A percentile compares a stretch with the other conserved stretches of the same genome.
Evolutionary conservation across 1,139 yeast genomes (phyloP).

Genomic region (Zygosaccharomyces pseudobailii): DNA sequence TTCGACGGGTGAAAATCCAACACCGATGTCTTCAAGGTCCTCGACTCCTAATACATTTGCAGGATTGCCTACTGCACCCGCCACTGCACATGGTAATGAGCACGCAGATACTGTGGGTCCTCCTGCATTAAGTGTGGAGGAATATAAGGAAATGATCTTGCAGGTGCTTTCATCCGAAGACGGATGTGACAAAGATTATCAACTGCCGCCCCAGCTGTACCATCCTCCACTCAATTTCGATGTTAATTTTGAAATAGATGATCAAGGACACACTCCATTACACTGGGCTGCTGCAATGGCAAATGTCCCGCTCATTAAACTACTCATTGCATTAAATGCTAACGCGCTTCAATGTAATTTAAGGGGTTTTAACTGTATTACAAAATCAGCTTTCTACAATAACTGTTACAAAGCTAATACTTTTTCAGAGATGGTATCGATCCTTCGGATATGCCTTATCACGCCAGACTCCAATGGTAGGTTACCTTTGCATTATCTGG

Average conservation of each 20-base stretch:
- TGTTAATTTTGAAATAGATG: conserved; percentile 83
- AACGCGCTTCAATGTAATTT: conserved; percentile 69
- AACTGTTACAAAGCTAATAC: conserved; percentile 79
- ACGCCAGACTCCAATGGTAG: conserved; percentile 70
- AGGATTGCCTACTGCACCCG: conserved; percentile 12
- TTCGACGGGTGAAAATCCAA: conserved; percentile 37
- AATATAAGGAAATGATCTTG: conserved; percentile 32
- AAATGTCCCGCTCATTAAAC: conserved; percentile 62
- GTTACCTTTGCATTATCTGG: conserved; percentile 67
- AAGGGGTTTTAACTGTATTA: conserved; percentile 78
- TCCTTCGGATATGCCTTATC: conserved; percentile 63
- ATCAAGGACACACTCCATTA: conserved; percentile 91
- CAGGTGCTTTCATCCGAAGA: conserved; percentile 47
- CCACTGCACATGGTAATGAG: conserved; percentile 12
- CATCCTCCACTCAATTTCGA: conserved; percentile 78
- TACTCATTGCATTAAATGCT: conserved; percentile 64
- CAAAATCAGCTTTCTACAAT: conserved; percentile 78
- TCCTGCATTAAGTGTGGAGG: conserved; percentile 16
- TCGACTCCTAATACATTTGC: conserved; percentile 18
- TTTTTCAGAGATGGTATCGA: conserved; percentile 65
- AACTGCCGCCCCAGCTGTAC: conserved; percentile 68
- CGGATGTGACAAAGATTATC: conserved; percentile 68
- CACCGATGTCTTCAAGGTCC: conserved; percentile 39
- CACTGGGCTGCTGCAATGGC: conserved; percentile 99
- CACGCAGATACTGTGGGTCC: conserved; percentile 2